Evolutionary conservation across 805 yeast genomes (phyloP).

Genomic region (Yamadazyma laniorum): DNA sequence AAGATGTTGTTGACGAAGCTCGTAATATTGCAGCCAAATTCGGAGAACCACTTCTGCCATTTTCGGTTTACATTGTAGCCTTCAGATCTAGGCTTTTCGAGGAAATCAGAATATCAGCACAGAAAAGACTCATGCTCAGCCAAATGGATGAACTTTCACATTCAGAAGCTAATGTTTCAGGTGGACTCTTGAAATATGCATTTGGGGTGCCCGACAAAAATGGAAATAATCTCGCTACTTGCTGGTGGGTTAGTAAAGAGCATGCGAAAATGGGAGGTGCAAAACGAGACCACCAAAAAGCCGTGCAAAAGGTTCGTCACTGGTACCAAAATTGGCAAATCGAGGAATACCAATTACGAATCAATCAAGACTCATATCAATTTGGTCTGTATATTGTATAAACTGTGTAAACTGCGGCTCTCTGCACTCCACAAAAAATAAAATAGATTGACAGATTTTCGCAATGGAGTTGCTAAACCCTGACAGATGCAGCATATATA

Average conservation of each 20-base stretch:
- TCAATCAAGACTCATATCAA: neutral
- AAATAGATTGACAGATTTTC: too few relatives aligned
- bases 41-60: conserved; percentile 12
- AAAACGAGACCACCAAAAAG: conserved; percentile 30
- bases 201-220: conserved; percentile 33
- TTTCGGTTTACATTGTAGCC: conserved; percentile 29
- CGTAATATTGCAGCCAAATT: neutral
- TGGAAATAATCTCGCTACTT: conserved; percentile 39
- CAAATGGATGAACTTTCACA: conserved; percentile 32
- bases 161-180: conserved; percentile 33
- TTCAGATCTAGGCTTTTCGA: conserved; percentile 29
- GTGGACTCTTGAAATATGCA: conserved; percentile 41
- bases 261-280: conserved; percentile 36
- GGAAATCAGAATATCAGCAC: conserved; percentile 23
- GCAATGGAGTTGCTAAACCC: too few relatives aligned
- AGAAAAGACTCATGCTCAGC: conserved; percentile 24
- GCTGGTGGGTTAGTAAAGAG: conserved; percentile 31
- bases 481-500: too few relatives aligned
- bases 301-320: conserved; percentile 25
- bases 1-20: conserved; percentile 17
- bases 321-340: conserved; percentile 38
- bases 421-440: too few relatives aligned
- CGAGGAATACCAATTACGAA: conserved; percentile 24
- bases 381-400: neutral
- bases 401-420: too few relatives aligned